These are phyloP conservation scores for Capronia epimyces DNA, from an alignment of 2,329 filamentous ascomycete species.

Conservation along the genomic window DNA sequence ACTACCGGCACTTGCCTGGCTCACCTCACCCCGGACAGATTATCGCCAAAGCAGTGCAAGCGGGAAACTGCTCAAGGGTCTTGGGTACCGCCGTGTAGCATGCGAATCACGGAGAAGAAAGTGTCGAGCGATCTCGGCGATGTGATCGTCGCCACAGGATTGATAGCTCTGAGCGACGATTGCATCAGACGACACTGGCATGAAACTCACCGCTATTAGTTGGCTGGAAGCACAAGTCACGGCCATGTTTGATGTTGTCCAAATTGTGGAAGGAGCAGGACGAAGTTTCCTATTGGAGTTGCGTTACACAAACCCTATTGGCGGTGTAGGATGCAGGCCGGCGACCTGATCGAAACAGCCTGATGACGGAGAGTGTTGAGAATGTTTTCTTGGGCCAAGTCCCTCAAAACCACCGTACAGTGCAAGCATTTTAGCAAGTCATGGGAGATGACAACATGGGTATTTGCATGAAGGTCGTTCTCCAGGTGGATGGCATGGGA, in stretches of 20 bases:
- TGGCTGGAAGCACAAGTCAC: slow-evolving; percentile 1
- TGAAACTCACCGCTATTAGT: slow-evolving; percentile 31
- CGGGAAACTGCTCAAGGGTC: slow-evolving; percentile 73
- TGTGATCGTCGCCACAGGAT: slow-evolving; percentile 81
- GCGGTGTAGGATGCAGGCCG: slow-evolving; percentile 16
- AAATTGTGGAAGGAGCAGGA: slow-evolving; percentile 4
- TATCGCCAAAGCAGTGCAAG: slow-evolving; percentile 63
- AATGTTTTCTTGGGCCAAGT: background rate
- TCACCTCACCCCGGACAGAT: slow-evolving; percentile 74
- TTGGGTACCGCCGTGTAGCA: slow-evolving; percentile 83
- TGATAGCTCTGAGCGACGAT: slow-evolving; percentile 84
- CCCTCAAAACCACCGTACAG: background rate
- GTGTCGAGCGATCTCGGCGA: slow-evolving; percentile 55
- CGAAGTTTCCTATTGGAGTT: slow-evolving; percentile 11
- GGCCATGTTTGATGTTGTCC: slow-evolving; percentile 11
- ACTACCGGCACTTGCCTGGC: slow-evolving; percentile 63
- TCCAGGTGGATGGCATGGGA: background rate
- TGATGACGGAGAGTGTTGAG: background rate
- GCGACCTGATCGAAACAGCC: slow-evolving; percentile 7
- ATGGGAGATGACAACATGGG: background rate
- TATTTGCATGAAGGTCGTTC: background rate
- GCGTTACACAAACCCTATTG: slow-evolving; percentile 15
- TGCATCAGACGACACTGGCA: slow-evolving; percentile 78
- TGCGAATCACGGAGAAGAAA: slow-evolving; percentile 77
- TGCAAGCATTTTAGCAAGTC: slow-evolving; percentile 1